Base-by-base conservation (phyloP, 2,329 filamentous ascomycete genomes). In the Pseudogymnoascus sp. region DNA sequence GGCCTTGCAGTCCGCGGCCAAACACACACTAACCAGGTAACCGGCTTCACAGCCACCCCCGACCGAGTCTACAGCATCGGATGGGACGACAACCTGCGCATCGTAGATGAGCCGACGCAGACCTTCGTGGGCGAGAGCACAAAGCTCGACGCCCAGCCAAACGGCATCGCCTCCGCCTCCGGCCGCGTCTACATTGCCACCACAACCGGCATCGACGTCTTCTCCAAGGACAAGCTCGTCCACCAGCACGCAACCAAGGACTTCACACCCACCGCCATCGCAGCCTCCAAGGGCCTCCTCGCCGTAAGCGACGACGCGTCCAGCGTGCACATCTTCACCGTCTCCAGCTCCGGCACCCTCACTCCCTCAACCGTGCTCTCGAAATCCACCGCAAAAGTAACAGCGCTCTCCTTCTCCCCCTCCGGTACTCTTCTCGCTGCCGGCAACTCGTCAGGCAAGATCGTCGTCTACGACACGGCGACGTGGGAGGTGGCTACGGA, bases 21-120 rank as follows among this genome's bases (percentile, higher is more conserved):
- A 68, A 80, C 84, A 3, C 95, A 97, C 75, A 89, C 89, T 7
- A 96, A 93, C 74, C 93, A 96, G 74, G 86, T 97, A 61, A 85
- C 87, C 3, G 89, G 90, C 61, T 87, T 99, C 67, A 79, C 87
- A 2, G 78, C 85, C 0, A 79, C 79, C 7, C 73, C 79, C 1
- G 83, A 86, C 35, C 83, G 86, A 68, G 84, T 91, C n/a, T 93
- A 90, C 77, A 93, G 88, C 71, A 89, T 93, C 62, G 93, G 88
- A 67, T 99, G 93, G 95, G 95, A 99, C 73, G 95, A 99, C 74
- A 91, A 88, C 0, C 80, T 97, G 36, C 88, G 92, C 66, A 88
- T 84, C 47, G 82, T 96, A 36, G 92, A 96, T 68, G 82, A 88
- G 64, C 82, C 86, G 0, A 85, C 87, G 62, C 88, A 86, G 71